Percentiles rank a stretch among this genome's conserved stretches.
phyloP scores from a whole-genome alignment of 225 moss, liverwort and hornwort species.

The Straminergon stramineum region DNA sequence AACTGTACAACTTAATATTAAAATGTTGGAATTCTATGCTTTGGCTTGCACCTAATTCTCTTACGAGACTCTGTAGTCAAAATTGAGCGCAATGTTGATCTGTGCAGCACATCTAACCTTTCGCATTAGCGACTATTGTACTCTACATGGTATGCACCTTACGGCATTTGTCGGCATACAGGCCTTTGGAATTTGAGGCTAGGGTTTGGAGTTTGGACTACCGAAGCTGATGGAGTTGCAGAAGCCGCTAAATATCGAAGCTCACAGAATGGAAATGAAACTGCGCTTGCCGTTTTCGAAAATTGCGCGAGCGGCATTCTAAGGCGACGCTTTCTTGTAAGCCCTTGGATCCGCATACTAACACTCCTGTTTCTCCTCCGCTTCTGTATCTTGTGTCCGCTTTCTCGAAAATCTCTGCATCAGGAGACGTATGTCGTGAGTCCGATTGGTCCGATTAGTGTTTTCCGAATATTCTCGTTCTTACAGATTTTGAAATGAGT shows the following conservation, averaged over 20 bases:
- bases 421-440: background rate
- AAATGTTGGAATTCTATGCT: background rate
- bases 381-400: background rate
- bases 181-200: background rate
- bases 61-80: background rate
- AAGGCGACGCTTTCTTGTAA: constrained; percentile 44
- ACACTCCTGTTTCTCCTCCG: constrained; percentile 34
- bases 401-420: constrained; percentile 27
- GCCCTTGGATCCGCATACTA: constrained; percentile 38
- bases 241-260: constrained; percentile 26
- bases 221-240: background rate
- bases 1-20: background rate
- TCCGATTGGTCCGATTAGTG: background rate
- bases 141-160: background rate
- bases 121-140: background rate
- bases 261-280: constrained; percentile 54
- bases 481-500: background rate
- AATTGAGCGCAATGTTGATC: background rate
- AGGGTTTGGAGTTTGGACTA: background rate
- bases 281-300: constrained; percentile 26
- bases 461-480: background rate
- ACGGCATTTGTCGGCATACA: background rate
- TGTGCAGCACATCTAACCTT: background rate
- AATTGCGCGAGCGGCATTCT: constrained; percentile 43
- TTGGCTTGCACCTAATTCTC: background rate